Evolutionary conservation across 495 filamentous ascomycete genomes (phyloP), one percentile per base, ranked within the genome.

Genomic region (Trichoderma reesei): DNA sequence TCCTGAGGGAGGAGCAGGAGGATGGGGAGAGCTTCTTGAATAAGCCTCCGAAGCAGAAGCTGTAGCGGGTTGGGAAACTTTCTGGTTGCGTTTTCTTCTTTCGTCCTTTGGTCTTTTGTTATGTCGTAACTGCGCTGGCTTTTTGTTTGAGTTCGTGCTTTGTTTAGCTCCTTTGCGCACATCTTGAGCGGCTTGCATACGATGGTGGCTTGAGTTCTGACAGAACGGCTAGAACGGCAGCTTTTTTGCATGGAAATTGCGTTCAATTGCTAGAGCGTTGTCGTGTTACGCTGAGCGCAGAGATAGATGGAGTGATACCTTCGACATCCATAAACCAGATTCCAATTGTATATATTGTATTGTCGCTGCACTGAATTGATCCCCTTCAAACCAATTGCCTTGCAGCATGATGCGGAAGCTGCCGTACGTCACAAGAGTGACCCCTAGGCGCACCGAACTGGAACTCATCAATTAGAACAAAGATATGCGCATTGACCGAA

Each of bases 1-100:
- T 86, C 75, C 31, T 82, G 70, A 73, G 84, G 33, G 73, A 72
- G 67, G 81, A 82, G 66, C 71, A 80, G 61, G 72, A 73, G 65
- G 68, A 66, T 62, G 72, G 75, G 13, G 38, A 41, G 61, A 33
- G 26, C 26, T n/a, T n/a, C n/a, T n/a, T n/a, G 41, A 44, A 10
- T 11, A 42, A 20, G 59, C 34, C 34, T 8, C 59, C 14, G 34
- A 13, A 38, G 16, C 16, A 38, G 7, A 41, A 61, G 16, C 26
- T 56, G 8, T 56, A 31, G n/a, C n/a, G n/a, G n/a, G n/a, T n/a
- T n/a, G n/a, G n/a, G n/a, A 34, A 13, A 31, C 13, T 39, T 39
- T 39, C 10, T 39, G 37, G 37, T 39, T 39, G 4, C 37, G n/a
- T 39, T 4, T 39, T 5, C 10, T 63, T 41, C 60, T 51, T 59